Evolutionary conservation across 352 stramenopile genomes (phyloP).

Genomic region (Phytophthora pisi): DNA sequence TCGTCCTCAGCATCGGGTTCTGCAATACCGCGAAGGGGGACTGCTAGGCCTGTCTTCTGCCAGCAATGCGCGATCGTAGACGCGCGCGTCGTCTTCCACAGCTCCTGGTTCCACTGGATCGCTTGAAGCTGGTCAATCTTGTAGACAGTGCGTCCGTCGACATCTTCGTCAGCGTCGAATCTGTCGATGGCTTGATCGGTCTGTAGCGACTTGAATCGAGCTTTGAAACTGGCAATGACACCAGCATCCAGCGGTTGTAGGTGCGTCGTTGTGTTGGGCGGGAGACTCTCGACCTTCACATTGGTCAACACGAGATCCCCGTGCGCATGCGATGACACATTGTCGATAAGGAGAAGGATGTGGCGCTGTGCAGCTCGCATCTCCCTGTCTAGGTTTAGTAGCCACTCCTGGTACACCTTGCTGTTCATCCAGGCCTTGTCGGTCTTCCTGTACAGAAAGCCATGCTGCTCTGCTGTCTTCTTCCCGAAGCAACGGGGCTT

Average conservation of each 20-base stretch:
- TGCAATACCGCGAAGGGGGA: neutral
- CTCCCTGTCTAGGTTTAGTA: slow-evolving; percentile 3
- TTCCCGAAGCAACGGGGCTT: slow-evolving; percentile 13
- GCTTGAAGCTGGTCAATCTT: slow-evolving; percentile 3
- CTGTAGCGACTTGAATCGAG: neutral
- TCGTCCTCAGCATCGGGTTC: neutral
- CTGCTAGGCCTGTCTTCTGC: neutral
- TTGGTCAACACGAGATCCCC: neutral
- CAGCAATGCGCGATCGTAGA: slow-evolving; percentile 3
- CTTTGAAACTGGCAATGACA: slow-evolving; percentile 2
- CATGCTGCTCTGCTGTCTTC: neutral
- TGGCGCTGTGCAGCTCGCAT: neutral
- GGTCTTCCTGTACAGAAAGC: slow-evolving; percentile 7
- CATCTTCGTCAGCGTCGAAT: slow-evolving; percentile 2
- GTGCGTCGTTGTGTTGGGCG: neutral
- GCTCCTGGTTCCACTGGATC: neutral
- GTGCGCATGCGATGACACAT: neutral
- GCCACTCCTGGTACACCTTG: neutral
- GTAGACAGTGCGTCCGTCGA: neutral
- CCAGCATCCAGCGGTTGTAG: neutral
- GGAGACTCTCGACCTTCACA: neutral
- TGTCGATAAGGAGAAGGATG: neutral
- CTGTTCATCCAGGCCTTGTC: slow-evolving; percentile 9
- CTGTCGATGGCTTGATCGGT: neutral
- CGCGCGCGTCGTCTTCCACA: neutral